Base-by-base conservation (phyloP, 257 asterid species). In the Ophiorrhiza pumila region DNA sequence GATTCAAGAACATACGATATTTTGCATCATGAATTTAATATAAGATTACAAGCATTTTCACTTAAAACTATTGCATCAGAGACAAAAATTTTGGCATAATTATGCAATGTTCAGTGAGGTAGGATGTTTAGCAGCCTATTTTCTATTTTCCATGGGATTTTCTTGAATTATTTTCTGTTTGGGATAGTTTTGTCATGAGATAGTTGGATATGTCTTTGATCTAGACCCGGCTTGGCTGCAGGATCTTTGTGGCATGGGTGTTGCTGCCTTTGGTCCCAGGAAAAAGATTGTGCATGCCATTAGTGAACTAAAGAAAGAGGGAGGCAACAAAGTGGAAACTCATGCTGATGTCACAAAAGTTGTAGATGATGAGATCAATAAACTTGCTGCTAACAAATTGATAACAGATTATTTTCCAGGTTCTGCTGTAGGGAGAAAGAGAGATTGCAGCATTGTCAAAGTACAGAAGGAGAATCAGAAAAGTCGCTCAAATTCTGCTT, bases 221-320 rank as follows among this genome's bases (percentile, higher is more conserved):
- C 42, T 43, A 32, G 35, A 11, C 67, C 65, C 66, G 41, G 53
- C 13, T 55, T 73, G 25, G 34, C 66, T 71, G 68, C 87, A 94
- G 99, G 97, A 94, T 71, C 83, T 94, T 42, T 80, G 76, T 81
- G 83, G 80, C 85, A 88, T 94, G 76, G 99, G 99, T 49, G 80
- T 94, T 76, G 79, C 95, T 61, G 84, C 93, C 22, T 89, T 94
- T 77, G 99, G 99, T 71, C 99, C 99, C 17, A 87, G 98, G 72
- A 94, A 87, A 83, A 94, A 90, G 84, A 84, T 94, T 31, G 71
- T 91, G 55, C 84, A 83, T 69, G 89, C 97, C 72, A 75, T 94
- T 25, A 62, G 47, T 34, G 93, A 87, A 77, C 80, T 92, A 61
- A 85, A 85, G 72, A 77, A 83, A 34, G 83, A 82, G 43, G 63